These are phyloP conservation scores for Protomyces inouyei DNA, from an alignment of 1,139 yeast species.

Conservation along the genomic window DNA sequence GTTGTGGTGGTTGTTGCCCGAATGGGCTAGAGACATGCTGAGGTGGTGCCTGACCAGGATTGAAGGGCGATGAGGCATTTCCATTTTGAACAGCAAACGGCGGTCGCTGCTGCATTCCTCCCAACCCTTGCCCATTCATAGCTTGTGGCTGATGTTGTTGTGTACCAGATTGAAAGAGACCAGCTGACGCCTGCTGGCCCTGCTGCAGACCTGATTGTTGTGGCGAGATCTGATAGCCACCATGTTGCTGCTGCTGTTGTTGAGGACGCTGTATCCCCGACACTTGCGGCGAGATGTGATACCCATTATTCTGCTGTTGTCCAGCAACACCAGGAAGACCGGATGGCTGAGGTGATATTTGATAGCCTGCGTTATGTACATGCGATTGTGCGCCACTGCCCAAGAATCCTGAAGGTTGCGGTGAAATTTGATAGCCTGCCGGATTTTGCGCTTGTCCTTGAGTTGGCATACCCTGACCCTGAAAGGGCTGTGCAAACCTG, in stretches of 20 bases:
- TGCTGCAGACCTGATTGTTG: neutral
- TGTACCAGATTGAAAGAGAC: neutral
- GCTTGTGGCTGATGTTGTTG: neutral
- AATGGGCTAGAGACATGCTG: neutral
- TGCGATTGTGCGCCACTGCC: too few species aligned
- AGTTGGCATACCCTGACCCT: neutral
- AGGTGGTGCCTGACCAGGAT: neutral
- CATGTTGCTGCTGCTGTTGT: neutral
- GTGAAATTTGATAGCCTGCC: neutral
- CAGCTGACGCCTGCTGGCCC: neutral
- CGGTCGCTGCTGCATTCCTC: neutral
- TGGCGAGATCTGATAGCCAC: neutral
- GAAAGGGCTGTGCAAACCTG: neutral
- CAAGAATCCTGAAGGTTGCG: neutral
- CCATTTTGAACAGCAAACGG: neutral
- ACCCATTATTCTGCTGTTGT: neutral
- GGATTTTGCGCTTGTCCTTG: neutral
- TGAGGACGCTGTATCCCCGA: neutral
- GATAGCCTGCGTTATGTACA: neutral
- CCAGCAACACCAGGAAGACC: neutral
- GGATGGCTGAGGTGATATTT: neutral
- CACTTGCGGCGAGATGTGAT: neutral
- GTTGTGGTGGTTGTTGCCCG: slow-evolving; percentile 6
- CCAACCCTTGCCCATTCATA: neutral
- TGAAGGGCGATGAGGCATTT: neutral